Evolutionary conservation across 306 rosid species (phyloP).

Genomic region (Dryas octopetala): DNA sequence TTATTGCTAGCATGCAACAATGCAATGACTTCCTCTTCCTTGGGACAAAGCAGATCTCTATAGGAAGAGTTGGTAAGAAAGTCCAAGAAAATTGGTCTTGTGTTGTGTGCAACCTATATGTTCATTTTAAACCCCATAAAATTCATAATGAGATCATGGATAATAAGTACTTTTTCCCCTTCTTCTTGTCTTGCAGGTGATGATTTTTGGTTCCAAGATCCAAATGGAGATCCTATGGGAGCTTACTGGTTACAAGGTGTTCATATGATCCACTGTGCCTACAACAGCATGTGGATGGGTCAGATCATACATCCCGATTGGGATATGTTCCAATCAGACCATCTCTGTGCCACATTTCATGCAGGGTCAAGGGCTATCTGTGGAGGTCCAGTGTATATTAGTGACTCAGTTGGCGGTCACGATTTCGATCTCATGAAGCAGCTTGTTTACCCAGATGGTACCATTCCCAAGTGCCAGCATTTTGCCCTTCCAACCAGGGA

Average conservation of each 20-base stretch:
- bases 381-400: conserved; percentile 79
- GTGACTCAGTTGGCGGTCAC: conserved; percentile 72
- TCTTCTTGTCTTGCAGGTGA: conserved; percentile 49
- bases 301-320: conserved; percentile 88
- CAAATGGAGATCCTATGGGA: conserved; percentile 90
- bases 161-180: too few species aligned
- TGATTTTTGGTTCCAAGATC: conserved; percentile 95
- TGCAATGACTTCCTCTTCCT: conserved; percentile 93
- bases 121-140: neutral
- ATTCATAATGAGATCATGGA: neutral
- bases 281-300: conserved; percentile 96
- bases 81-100: neutral
- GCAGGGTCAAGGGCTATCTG: conserved; percentile 87
- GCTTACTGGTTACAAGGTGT: conserved; percentile 83
- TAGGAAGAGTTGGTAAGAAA: conserved; percentile 75
- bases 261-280: conserved; percentile 88
- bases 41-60: conserved; percentile 64
- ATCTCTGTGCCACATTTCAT: conserved; percentile 74
- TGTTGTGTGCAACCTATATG: neutral
- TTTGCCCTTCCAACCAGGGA: conserved; percentile 91
- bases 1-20: conserved; percentile 91
- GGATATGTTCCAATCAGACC: conserved; percentile 96
- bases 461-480: conserved; percentile 67
- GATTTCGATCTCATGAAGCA: conserved; percentile 68
- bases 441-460: conserved; percentile 83